Evolutionary conservation across 208 protist genomes (phyloP), one percentile per base, ranked within the genome.

Genomic region (Trichomonas gallinae): DNA sequence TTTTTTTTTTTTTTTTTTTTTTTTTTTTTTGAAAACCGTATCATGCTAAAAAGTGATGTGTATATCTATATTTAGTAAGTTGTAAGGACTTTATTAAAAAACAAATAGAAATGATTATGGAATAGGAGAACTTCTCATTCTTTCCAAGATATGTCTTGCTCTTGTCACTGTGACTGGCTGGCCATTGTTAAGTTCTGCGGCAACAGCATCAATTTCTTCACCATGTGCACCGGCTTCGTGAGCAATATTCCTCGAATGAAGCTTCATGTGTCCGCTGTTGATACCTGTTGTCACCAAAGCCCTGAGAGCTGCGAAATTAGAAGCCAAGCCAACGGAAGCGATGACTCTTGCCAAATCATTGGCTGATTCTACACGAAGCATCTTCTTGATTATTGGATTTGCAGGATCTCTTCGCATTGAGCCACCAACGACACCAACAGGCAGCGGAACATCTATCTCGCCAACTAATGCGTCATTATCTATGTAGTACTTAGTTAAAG

Each of bases 261-360:
- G 96, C 49, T 46, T 49, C 97, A 98, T 98, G 96, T 98, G 97
- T 4, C 97, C 97, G 11, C 96, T 36, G 3, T 97, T 96, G 63
- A 98, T 98, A 34, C 97, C 97, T 87, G 97, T 97, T 13, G 96
- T 97, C 9, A 97, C 97, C 45, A 98, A 85, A 3, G 97, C 97
- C 31, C 97, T 87, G 10, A 98, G 1, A 31, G 97, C 97, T 36
- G 97, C 97, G n/a, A 98, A 97, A 93, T 98, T 98, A 96, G 83
- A 45, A 13, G 89, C 89, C 11, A 96, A 21, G 9, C 89, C 89
- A 40, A 96, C 49, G 26, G 46, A 26, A 72, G 46, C 44, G 10
- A 96, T 81, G 72, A 96, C 36, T 44, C 49, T 15, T 34, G 46
- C 89, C 31, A 96, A 26, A 23, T 51, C 49, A 38, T 96, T 40